Percentiles rank a stretch among this genome's conserved stretches.
Evolutionary conservation across 225 moss, liverwort and hornwort species (phyloP).

Genomic region (Takakia lepidozioides): DNA sequence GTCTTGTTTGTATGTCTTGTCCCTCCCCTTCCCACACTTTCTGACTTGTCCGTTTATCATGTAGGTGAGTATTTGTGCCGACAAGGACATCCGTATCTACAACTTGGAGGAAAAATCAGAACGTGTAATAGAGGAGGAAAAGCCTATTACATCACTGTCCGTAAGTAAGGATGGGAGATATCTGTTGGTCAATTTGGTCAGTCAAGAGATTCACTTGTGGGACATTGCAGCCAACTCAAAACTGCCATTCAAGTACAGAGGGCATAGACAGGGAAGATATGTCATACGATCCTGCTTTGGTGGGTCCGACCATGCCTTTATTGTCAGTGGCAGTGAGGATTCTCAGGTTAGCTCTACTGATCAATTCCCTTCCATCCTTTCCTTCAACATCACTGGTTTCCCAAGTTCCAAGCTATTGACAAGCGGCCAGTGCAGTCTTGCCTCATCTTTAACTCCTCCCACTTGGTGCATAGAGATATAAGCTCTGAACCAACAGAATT

Average conservation of each 20-base stretch:
- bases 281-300: constrained; percentile 99
- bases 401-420: too few species aligned
- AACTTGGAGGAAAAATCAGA: constrained; percentile 91
- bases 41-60: too few species aligned
- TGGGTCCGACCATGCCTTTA: constrained; percentile 95
- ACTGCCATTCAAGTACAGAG: constrained; percentile 84
- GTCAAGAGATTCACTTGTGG: constrained; percentile 97
- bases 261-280: constrained; percentile 83
- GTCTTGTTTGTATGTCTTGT: too few species aligned
- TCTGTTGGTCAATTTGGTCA: constrained; percentile 88
- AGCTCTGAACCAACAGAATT: too few species aligned
- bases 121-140: constrained; percentile 88
- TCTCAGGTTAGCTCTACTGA: constrained; percentile 57
- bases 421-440: too few species aligned
- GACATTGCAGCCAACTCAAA: constrained; percentile 76
- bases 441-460: too few species aligned
- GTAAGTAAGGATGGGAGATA: constrained; percentile 95
- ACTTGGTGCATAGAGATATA: too few species aligned
- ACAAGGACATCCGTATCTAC: constrained; percentile 89
- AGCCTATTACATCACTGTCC: constrained; percentile 90
- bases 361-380: neutral
- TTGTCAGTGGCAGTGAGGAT: constrained; percentile 99
- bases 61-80: constrained; percentile 73
- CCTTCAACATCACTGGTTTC: neutral
- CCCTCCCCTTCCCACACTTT: too few species aligned